A percentile compares a stretch with the other conserved stretches of the same genome.
Conservation (phyloP, 2,329 filamentous ascomycete genomes). For the Colletotrichum sp. region DNA sequence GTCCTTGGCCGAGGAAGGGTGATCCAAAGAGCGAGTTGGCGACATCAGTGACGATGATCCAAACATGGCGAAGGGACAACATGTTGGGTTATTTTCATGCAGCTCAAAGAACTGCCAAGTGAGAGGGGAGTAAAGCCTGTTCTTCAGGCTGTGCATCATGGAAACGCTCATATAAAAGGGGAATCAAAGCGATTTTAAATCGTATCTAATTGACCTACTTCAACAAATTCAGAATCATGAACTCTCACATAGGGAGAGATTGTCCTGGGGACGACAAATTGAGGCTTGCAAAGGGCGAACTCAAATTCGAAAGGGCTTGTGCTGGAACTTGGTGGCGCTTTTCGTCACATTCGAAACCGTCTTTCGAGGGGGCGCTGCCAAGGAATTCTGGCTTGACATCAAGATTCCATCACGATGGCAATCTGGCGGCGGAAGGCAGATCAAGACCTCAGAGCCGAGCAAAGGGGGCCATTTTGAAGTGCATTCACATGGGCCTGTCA, state of each 20-base stretch:
- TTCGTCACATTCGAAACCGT: background rate
- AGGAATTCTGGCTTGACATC: background rate
- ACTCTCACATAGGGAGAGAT: no score
- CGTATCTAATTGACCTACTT: background rate
- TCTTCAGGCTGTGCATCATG: background rate
- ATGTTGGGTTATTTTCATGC: background rate
- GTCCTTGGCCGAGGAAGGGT: fast-evolving
- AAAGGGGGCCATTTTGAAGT: no score
- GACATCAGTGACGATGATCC: background rate
- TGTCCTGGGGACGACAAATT: background rate
- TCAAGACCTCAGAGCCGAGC: no score
- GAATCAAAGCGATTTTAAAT: background rate
- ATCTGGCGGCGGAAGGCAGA: fast-evolving
- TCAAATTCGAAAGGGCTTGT: background rate
- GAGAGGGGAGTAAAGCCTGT: background rate
- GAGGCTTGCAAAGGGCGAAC: background rate
- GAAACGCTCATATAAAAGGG: background rate
- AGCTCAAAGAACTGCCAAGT: background rate
- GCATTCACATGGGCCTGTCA: no score
- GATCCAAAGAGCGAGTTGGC: background rate
- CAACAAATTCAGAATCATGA: no score
- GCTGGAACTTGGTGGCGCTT: background rate
- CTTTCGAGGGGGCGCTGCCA: background rate
- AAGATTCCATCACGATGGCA: background rate
- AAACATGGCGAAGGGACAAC: background rate